phyloP scores from a whole-genome alignment of 495 filamentous ascomycete species.

The Penicillium flavigenum region DNA sequence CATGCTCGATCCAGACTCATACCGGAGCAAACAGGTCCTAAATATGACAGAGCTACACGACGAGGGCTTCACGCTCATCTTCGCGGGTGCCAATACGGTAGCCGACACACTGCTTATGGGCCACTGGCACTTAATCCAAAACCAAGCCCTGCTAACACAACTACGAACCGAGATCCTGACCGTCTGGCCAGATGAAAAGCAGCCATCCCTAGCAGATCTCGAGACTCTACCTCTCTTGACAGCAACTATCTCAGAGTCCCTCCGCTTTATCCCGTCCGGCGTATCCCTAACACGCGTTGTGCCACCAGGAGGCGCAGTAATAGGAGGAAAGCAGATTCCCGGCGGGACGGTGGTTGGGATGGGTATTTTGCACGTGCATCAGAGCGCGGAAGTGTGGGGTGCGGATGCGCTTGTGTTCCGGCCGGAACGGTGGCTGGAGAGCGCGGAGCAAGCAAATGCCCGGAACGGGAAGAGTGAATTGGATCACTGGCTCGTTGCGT shows the following conservation, averaged over 20 bases:
- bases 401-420: slow-evolving; percentile 55
- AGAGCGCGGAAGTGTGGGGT: slow-evolving; percentile 57
- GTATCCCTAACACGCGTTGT: slow-evolving; percentile 55
- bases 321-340: slow-evolving; percentile 52
- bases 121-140: slow-evolving; percentile 10
- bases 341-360: slow-evolving; percentile 65
- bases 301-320: slow-evolving; percentile 31
- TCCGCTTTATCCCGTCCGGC: slow-evolving; percentile 63
- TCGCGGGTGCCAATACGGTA: slow-evolving; percentile 10
- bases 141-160: background rate
- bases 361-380: slow-evolving; percentile 62
- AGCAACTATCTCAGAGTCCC: slow-evolving; percentile 66
- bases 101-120: slow-evolving; percentile 11
- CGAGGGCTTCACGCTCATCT: slow-evolving; percentile 12
- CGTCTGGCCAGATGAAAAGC: slow-evolving; percentile 4
- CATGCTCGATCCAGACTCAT: slow-evolving; percentile 8
- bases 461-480: slow-evolving; percentile 2
- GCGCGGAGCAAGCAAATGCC: background rate
- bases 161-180: slow-evolving; percentile 1
- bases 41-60: slow-evolving; percentile 5
- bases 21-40: slow-evolving; percentile 5
- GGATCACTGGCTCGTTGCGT: slow-evolving; percentile 26
- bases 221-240: slow-evolving; percentile 55
- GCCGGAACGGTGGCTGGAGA: slow-evolving; percentile 60
- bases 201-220: slow-evolving; percentile 2